phyloP scores from a whole-genome alignment of 1,284 basidiomycete genomes.

The Peniophora sp. region DNA sequence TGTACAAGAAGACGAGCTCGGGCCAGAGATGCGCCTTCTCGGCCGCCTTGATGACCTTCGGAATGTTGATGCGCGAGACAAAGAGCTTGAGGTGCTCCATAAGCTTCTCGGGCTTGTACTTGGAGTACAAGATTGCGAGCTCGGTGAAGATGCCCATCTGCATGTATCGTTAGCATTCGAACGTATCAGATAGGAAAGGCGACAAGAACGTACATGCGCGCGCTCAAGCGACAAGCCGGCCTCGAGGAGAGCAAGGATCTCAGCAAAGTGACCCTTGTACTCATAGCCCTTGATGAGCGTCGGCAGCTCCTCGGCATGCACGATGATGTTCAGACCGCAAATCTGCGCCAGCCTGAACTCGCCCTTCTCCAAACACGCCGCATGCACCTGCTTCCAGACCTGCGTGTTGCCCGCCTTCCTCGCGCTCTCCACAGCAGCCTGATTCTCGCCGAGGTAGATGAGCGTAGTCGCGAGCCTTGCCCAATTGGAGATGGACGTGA shows the following conservation, averaged over 20 bases:
- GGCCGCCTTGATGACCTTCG: slow-evolving; percentile 89
- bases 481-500: slow-evolving; percentile 98
- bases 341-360: slow-evolving; percentile 98
- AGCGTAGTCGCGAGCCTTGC: slow-evolving; percentile 96
- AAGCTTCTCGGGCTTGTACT: slow-evolving; percentile 92
- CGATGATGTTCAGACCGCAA: slow-evolving; percentile 92
- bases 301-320: slow-evolving; percentile 90
- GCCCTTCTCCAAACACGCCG: slow-evolving; percentile 94
- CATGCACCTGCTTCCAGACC: slow-evolving; percentile 99
- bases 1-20: slow-evolving; percentile 97
- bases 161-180: slow-evolving; percentile 2
- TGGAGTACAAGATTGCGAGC: slow-evolving; percentile 90
- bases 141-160: slow-evolving; percentile 92
- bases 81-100: slow-evolving; percentile 99
- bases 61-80: slow-evolving; percentile 95
- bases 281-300: slow-evolving; percentile 85
- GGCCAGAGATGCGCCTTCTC: slow-evolving; percentile 98
- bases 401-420: slow-evolving; percentile 99
- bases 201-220: slow-evolving; percentile 67
- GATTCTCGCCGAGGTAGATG: slow-evolving; percentile 98
- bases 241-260: slow-evolving; percentile 87
- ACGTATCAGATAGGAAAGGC: not conserved
- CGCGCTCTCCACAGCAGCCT: slow-evolving; percentile 96
- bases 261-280: slow-evolving; percentile 88
- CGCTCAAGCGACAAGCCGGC: slow-evolving; percentile 93